Base-by-base conservation (phyloP, 176 grass and related monocot genomes). In the Guadua angustifolia region DNA sequence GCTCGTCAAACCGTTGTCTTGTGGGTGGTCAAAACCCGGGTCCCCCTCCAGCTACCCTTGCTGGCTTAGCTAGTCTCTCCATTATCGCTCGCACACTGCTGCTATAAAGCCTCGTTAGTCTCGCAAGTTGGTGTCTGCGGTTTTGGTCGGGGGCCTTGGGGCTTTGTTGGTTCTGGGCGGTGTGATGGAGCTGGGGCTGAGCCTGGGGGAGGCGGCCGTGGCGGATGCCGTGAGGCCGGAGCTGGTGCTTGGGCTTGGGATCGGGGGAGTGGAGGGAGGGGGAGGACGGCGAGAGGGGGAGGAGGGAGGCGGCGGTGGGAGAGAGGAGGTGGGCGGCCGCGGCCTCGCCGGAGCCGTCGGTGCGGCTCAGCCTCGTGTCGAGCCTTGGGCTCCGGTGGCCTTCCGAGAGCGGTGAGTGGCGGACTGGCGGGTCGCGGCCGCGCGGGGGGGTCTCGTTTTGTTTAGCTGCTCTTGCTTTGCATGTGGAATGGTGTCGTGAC, bases 161-260 rank as follows among this genome's bases (percentile, higher is more conserved):
- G 63, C 36, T 38, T 35, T 17, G 15, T 0, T 35, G 24, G 10
- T 71, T 15, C 19, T 5, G 8, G 50, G 5, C 5, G 51, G 5
- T 70, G 39, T 39, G 70, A 95, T 95, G 93, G 93, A 95, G 88
- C 79, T 95, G 55, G 90, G 90, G 86, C 82, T 95, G 68, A 90
- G 93, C 83, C 71, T 95, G 35, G 90, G 90, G 3, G 88, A 90
- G 8, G 17, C 44, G 8, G 36, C 73, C 16, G 50, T 76, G 84
- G 63, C 59, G 43, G 85, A 90, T 39, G 74, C 64, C 11, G 75
- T 66, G 73, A 77, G 39, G 65, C 87, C 69, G 59, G 90, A 88
- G 72, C 73, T 92, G 57, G 87, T 76, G n/a, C 78, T 94, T 5
- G 84, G 87, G 18, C 14, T 50, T 16, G 47, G 73, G 36, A 75